These are phyloP conservation scores for Drechmeria coniospora DNA, from an alignment of 2,329 filamentous ascomycete species.

Conservation along the genomic window DNA sequence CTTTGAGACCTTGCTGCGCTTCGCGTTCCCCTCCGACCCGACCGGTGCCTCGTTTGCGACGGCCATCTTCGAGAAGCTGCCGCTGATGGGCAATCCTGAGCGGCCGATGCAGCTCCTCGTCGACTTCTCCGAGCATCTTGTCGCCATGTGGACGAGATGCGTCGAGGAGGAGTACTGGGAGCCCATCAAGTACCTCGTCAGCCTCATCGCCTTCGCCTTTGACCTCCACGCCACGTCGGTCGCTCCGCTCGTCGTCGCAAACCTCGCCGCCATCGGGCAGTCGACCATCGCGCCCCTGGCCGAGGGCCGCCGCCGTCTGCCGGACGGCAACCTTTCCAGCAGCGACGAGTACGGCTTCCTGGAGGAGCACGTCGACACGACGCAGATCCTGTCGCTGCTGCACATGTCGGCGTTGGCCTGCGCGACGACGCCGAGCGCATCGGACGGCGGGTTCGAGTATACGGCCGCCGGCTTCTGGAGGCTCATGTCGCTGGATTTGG, in stretches of 20 bases:
- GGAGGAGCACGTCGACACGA: conserved; percentile 44
- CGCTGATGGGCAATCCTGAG: conserved; percentile 33
- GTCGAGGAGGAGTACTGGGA: conserved; percentile 45
- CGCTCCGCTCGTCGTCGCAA: conserved; percentile 41
- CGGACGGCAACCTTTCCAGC: conserved; percentile 30
- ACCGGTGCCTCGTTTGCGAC: conserved; percentile 43
- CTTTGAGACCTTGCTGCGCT: conserved; percentile 51
- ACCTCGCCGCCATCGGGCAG: conserved; percentile 38
- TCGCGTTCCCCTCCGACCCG: conserved; percentile 49
- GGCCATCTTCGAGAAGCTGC: conserved; percentile 52
- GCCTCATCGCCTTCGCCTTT: conserved; percentile 48
- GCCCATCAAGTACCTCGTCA: conserved; percentile 50
- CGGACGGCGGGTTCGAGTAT: conserved; percentile 14
- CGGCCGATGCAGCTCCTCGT: conserved; percentile 41
- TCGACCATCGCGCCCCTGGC: conserved; percentile 45
- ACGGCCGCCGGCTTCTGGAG: conserved; percentile 45
- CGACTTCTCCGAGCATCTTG: conserved; percentile 47
- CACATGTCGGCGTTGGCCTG: conserved; percentile 47
- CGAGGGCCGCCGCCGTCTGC: conserved; percentile 36
- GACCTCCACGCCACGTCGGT: conserved; percentile 43
- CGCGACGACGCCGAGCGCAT: conserved; percentile 20
- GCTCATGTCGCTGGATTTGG: conserved; percentile 48
- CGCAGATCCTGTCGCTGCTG: conserved; percentile 50
- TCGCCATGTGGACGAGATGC: conserved; percentile 55
- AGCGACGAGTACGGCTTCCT: conserved; percentile 22